phyloP scores from a whole-genome alignment of 345 rosid genomes.

The Citrus cavaleriei region DNA sequence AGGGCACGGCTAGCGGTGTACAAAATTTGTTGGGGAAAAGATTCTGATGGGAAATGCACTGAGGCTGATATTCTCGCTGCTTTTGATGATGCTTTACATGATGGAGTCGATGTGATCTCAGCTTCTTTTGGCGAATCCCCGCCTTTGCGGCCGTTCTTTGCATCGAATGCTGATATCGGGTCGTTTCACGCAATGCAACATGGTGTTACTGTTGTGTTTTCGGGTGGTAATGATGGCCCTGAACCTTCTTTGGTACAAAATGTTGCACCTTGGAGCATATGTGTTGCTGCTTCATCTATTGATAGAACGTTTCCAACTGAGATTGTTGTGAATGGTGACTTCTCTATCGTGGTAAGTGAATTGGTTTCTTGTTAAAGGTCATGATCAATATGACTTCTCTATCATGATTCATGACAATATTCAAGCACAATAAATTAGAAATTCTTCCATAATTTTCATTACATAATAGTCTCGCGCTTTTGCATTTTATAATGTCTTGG shows the following conservation, averaged over 20 bases:
- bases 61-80: constrained; percentile 60
- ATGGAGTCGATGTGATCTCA: constrained; percentile 51
- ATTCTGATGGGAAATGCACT: constrained; percentile 26
- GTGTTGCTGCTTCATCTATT: constrained; percentile 53
- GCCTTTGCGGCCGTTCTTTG: constrained; percentile 41
- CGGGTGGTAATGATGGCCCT: constrained; percentile 52
- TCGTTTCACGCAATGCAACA: constrained; percentile 54
- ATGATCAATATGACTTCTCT: background rate
- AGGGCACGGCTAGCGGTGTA: constrained; percentile 56
- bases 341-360: constrained; percentile 40
- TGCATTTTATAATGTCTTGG: no score
- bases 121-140: constrained; percentile 51
- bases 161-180: constrained; percentile 33
- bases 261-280: constrained; percentile 61
- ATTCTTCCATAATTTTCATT: no score
- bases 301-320: constrained; percentile 49
- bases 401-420: no score
- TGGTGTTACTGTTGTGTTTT: constrained; percentile 58
- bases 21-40: constrained; percentile 49
- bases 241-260: constrained; percentile 38
- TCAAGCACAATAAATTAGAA: no score
- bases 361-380: background rate
- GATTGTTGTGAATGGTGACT: constrained; percentile 27
- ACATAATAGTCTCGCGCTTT: no score
- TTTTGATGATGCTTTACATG: constrained; percentile 49